Evolutionary conservation across 345 rosid species (phyloP), one percentile per base, ranked within the genome.

Genomic region (Sisymbrium irio): DNA sequence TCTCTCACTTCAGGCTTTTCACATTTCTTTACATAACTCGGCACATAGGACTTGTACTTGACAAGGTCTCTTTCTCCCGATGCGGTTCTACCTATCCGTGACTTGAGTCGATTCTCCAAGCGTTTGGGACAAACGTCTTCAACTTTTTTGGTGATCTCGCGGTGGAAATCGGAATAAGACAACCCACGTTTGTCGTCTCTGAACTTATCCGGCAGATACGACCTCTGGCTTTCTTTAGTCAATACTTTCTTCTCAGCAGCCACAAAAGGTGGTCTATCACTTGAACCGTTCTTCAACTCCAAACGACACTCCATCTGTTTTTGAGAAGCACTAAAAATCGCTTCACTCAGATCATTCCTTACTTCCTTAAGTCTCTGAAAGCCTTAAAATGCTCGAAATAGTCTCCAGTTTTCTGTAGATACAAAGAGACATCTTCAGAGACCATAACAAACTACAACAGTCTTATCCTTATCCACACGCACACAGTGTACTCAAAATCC

Each of bases 21-120:
- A 44, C 85, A 81, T 78, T 76, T 82, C 88, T 86, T 86, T 40
- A 87, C 69, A 83, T 85, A 94, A 77, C 83, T 85, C 39, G 97
- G 97, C 74, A 94, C 79, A 39, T 83, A 83, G 0, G 97, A 89
- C 92, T 89, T 91, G 79, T 86, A 85, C 73, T 86, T 94, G 33
- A 91, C 88, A 60, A 58, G 45, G 2, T 72, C 77, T 53, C 80
- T 59, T 22, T 77, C 80, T 22, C 80, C 76, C 0, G 80, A 77
- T 0, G 80, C 57, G 0, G 80, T 77, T 70, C 74, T 78, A 58
- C 73, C 65, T 32, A 68, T 61, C 37, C 57, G 44, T 4, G 69
- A 77, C 64, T 76, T 84, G 18, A 66, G 64, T 22, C 75, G 78
- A 72, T 84, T 83, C 75, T 72, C 65, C 25, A 70, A 74, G 36